Base-by-base conservation (phyloP, 148 eudicot species). In the Nepenthes mirabilis region DNA sequence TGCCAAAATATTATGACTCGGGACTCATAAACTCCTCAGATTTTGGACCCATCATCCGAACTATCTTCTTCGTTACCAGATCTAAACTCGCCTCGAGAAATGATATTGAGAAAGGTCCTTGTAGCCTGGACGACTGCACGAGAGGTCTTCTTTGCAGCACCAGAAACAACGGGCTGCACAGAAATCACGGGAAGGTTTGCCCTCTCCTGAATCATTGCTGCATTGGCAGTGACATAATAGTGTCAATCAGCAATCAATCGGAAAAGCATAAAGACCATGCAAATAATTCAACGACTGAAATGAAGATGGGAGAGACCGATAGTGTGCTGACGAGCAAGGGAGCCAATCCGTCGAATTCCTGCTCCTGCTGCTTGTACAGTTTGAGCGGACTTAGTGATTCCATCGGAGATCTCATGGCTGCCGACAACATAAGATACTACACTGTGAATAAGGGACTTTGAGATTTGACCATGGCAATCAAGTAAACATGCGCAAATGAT, bases 181-280 rank as follows among this genome's bases (percentile, higher is more conserved):
- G 90, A 82, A 60, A 91, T 72, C 55, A 50, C 52, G 35, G 97
- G 97, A 64, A 91, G 81, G 75, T 68, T 81, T 43, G 95, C 96
- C 70, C 93, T 88, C 74, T 87, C 95, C 77, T 91, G 62, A 47
- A 91, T 85, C 88, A 91, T 83, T 60, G 84, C 97, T 91, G 80
- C 63, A 67, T 76, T 61, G 23, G 53, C 56, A 63, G 52, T 48
- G 48, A 12, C 13, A 58, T 6, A 59, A 45, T 1, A 62, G 52
- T 33, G 57, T 34, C 33, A 47, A 33, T 63, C 55, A 67, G 37
- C n/a, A 5, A 33, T 56, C 71, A 56, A 43, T 66, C 57, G 51
- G 55, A 45, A 36, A 23, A 73, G 11, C 2, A 3, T 45, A 37
- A 7, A 7, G 13, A 12, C 34, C 56, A 47, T 43, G 23, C 23